Evolutionary conservation across 345 rosid species (phyloP).

Genomic region (Moringa oleifera): DNA sequence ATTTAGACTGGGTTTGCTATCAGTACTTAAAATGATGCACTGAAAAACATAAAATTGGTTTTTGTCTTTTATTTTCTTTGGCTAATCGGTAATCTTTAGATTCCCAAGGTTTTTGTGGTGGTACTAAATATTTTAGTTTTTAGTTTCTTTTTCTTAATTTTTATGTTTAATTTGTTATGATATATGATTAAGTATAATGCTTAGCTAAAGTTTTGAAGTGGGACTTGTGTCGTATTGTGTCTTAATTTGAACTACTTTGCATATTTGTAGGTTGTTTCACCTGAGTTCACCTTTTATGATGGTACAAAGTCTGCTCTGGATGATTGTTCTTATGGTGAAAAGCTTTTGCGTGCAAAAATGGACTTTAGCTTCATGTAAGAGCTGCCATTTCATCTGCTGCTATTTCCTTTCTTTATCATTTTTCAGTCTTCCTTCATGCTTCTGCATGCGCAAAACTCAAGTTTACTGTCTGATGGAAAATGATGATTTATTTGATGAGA

Average conservation of each 20-base stretch:
- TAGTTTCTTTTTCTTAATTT: no score
- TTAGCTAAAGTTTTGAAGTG: constrained; percentile 1
- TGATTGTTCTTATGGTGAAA: constrained; percentile 75
- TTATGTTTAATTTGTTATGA: no score
- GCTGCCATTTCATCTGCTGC: constrained; percentile 1
- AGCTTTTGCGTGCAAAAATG: constrained; percentile 92
- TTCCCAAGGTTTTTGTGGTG: no score
- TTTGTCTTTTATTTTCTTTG: no score
- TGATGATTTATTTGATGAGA: not conserved
- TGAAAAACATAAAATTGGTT: no score
- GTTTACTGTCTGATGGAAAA: not conserved
- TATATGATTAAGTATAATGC: not conserved
- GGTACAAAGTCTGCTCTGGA: constrained; percentile 85
- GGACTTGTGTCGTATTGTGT: constrained; percentile 1
- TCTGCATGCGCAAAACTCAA: constrained; percentile 2
- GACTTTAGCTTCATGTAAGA: constrained; percentile 96
- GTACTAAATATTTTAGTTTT: no score
- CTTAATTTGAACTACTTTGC: constrained; percentile 6
- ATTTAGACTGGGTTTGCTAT: no score
- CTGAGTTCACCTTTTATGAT: constrained; percentile 95
- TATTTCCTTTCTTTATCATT: not conserved
- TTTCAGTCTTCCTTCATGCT: not conserved
- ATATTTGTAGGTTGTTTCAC: constrained; percentile 67
- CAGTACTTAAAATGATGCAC: no score
- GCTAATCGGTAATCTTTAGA: no score